phyloP scores from a whole-genome alignment of 2,329 filamentous ascomycete genomes.

The Fusarium coffeatum region DNA sequence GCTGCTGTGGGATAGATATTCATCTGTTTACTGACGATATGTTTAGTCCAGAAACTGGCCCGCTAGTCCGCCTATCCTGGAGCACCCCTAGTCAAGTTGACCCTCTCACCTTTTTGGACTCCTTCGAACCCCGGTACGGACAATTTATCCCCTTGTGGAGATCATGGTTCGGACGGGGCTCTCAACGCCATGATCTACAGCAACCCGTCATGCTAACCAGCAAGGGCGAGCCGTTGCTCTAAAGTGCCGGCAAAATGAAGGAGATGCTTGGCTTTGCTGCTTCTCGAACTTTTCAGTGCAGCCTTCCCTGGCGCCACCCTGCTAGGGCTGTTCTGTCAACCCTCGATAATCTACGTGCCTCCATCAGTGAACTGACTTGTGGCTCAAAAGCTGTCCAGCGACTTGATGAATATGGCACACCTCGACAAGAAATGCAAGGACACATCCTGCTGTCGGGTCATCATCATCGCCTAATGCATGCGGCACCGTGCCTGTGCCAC shows the following conservation, averaged over 20 bases:
- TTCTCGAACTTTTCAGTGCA: slow-evolving; percentile 36
- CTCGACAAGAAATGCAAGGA: slow-evolving; percentile 23
- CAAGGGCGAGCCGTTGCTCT: slow-evolving; percentile 43
- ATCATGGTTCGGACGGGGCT: slow-evolving; percentile 49
- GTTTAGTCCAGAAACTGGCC: slow-evolving; percentile 29
- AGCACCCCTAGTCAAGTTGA: slow-evolving; percentile 29
- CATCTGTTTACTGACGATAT: slow-evolving; percentile 24
- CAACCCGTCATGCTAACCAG: slow-evolving; percentile 44
- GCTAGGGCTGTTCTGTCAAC: slow-evolving; percentile 29
- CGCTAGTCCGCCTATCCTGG: slow-evolving; percentile 30
- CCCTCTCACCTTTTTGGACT: slow-evolving; percentile 30
- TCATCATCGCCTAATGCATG: slow-evolving; percentile 36
- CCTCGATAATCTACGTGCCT: slow-evolving; percentile 15
- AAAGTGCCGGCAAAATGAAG: slow-evolving; percentile 45
- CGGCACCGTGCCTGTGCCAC: slow-evolving; percentile 41
- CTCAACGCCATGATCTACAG: slow-evolving; percentile 48
- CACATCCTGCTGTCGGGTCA: slow-evolving; percentile 21
- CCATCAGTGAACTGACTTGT: slow-evolving; percentile 23
- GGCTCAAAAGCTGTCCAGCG: slow-evolving; percentile 19
- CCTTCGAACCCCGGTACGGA: slow-evolving; percentile 42
- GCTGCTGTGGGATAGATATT: slow-evolving; percentile 25
- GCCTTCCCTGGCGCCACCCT: slow-evolving; percentile 36
- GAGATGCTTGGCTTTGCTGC: slow-evolving; percentile 32
- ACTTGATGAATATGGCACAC: slow-evolving; percentile 14
- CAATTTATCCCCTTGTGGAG: slow-evolving; percentile 49